Evolutionary conservation across 768 basidiomycete genomes (phyloP).

Genomic region (Termitomyces titanicus): DNA sequence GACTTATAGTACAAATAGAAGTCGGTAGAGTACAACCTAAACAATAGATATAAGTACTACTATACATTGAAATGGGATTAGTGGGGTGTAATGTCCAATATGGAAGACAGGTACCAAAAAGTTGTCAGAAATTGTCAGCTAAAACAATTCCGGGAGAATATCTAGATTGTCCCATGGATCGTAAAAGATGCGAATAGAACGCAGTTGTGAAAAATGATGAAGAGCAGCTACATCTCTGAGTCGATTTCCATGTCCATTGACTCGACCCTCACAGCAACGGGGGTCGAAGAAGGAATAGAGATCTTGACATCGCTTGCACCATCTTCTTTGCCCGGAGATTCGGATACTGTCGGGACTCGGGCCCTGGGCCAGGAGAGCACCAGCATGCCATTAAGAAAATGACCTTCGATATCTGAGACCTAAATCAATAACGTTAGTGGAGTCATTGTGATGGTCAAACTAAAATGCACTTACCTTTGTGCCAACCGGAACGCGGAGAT

Average conservation of each 20-base stretch:
- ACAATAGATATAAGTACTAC: too few species aligned
- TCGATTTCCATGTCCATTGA: slow-evolving; percentile 9
- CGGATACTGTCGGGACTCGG: neutral
- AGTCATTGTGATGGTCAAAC: neutral
- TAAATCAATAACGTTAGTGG: neutral
- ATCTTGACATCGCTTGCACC: slow-evolving; percentile 4
- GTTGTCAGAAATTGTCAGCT: neutral
- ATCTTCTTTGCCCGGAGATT: neutral
- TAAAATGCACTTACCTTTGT: slow-evolving; percentile 28
- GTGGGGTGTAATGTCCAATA: neutral
- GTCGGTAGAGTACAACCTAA: too few species aligned
- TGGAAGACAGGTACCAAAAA: neutral
- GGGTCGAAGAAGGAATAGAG: neutral
- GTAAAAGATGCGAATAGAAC: neutral
- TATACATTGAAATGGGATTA: too few species aligned
- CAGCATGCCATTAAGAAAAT: slow-evolving; percentile 11
- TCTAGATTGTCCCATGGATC: too few species aligned
- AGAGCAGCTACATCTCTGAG: neutral
- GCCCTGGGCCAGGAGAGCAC: slow-evolving; percentile 12
- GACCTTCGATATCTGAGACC: slow-evolving; percentile 8
- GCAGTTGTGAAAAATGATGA: neutral
- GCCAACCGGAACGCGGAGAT: slow-evolving; percentile 32
- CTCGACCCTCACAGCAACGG: slow-evolving; percentile 11
- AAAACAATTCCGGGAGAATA: neutral
- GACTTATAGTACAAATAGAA: too few species aligned